Evolutionary conservation across 2,329 filamentous ascomycete species (phyloP), one percentile per base, ranked within the genome.

Genomic region (Calonectria fujianensis): DNA sequence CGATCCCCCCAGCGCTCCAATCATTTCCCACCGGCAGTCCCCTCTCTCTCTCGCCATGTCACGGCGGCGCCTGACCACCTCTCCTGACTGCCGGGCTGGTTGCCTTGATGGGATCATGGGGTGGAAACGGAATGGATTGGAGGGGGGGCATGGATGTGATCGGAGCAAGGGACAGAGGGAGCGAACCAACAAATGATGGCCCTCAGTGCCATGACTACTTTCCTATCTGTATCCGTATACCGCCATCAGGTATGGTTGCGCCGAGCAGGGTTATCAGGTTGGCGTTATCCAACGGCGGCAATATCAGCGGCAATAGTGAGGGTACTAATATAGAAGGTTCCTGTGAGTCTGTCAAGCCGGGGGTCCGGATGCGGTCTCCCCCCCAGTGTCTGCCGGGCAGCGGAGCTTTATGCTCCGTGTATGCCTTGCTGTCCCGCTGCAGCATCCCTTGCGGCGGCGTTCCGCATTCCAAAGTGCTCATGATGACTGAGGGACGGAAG

Each of bases 51-150:
- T 57, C 72, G 48, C 69, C 51, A 52, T 41, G 63, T 39, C 32
- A 45, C 45, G 13, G 63, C 66, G 76, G 72, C 75, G 70, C 76
- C 65, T 75, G 76, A 75, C 76, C 68, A 74, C 61, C 71, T 75
- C 66, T 52, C 63, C 69, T 79, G 78, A 77, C 71, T 79, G 66
- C 76, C 72, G 77, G 72, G 39, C 45, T 50, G 31, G 61, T 37
- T 27, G 39, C 39, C 27, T 64, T 31, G 59, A 64, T 64, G 61
- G 61, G 61, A 64, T 64, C 37, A 64, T 64, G 61, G 37, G 61
- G 61, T 64, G 61, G 61, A 70, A 69, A 68, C 51, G 52, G 59
- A 69, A 66, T 14, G 61, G 41, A 61, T 61, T 24, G 65, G 32
- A 61, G 5, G 13, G 51, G 51, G 27, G 27, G 29, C 14, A 31